Evolutionary conservation across 192 early-diverging fungal species (phyloP), one percentile per base, ranked within the genome.

Genomic region (Backusella luteola): DNA sequence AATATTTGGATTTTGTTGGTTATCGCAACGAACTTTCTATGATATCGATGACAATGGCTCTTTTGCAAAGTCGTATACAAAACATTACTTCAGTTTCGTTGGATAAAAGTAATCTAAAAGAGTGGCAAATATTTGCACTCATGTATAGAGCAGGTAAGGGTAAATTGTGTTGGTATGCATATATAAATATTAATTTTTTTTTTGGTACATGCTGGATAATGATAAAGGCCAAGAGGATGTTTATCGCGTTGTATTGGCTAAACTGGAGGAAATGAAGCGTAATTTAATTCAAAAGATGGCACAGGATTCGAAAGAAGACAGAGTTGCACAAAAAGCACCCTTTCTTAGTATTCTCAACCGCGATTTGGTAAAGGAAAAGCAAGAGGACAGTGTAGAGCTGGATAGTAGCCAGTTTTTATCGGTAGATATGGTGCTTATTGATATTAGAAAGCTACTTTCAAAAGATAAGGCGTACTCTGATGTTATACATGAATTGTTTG

Each of bases 1-100:
- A 63, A 9, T 67, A 34, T 26, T 78, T 88, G 44, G 78, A 80
- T 15, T 83, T 80, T 59, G 53, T 89, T 14, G 82, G 86, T 0
- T 75, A 87, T 69, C 80, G 90, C 14, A 91, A 90, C 63, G 91
- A 93, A 73, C 76, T 90, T 29, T 81, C 87, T 7, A 89, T 90
- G 76, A 71, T 85, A 34, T 73, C 83, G 21, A 69, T 88, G 53
- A 76, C 90, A 39, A 72, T 72, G n/a, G 69, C 80, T 34, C 71
- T 92, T 34, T 68, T 92, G 32, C 34, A 79, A 36, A 76, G 73
- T 11, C 89, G 87, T 67, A 42, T 87, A 42, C 59, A 66, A 1
- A 79, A 71, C 26, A 26, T 71, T 9, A 46, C 23, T 1, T 29
- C 14, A 11, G 63, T 68, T 0, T 77, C 34, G 1, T 53, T 75